phyloP scores from a whole-genome alignment of 345 rosid genomes.

The Erodium maritimum region DNA sequence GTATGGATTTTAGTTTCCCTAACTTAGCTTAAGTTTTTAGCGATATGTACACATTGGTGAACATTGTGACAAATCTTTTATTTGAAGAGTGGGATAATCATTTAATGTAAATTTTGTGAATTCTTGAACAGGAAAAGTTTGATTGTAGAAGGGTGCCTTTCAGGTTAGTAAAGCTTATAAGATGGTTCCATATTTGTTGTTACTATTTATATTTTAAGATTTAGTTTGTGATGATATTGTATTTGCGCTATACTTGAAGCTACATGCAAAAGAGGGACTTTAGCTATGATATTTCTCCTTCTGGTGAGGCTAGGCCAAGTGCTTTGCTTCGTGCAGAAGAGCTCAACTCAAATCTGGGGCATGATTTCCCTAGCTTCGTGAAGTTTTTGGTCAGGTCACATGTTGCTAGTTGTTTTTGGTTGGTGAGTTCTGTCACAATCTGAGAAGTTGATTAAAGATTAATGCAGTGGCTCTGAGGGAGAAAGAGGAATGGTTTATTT shows the following conservation, averaged over 20 bases:
- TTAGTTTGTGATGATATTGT: not conserved
- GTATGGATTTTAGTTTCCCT: too few species aligned
- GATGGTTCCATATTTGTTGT: not conserved
- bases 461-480: too few species aligned
- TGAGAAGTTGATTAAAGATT: conserved; percentile 4
- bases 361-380: conserved; percentile 42
- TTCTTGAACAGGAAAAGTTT: conserved; percentile 22
- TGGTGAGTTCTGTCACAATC: conserved; percentile 26
- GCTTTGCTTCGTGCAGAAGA: conserved; percentile 48
- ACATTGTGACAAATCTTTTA: too few species aligned
- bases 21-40: too few species aligned
- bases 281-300: conserved; percentile 11
- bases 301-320: conserved; percentile 25
- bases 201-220: conserved; percentile 4
- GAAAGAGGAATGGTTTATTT: not conserved
- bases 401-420: conserved; percentile 59
- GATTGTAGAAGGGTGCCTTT: conserved; percentile 24
- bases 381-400: conserved; percentile 57
- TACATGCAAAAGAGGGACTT: conserved; percentile 18
- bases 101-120: not conserved
- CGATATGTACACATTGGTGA: too few species aligned
- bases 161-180: conserved; percentile 27
- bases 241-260: conserved; percentile 18
- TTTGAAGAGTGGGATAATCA: not conserved
- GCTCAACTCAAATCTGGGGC: conserved; percentile 49